A percentile compares a stretch with the other conserved stretches of the same genome.
phyloP scores from a whole-genome alignment of 306 rosid species.

The Alnus rubra region DNA sequence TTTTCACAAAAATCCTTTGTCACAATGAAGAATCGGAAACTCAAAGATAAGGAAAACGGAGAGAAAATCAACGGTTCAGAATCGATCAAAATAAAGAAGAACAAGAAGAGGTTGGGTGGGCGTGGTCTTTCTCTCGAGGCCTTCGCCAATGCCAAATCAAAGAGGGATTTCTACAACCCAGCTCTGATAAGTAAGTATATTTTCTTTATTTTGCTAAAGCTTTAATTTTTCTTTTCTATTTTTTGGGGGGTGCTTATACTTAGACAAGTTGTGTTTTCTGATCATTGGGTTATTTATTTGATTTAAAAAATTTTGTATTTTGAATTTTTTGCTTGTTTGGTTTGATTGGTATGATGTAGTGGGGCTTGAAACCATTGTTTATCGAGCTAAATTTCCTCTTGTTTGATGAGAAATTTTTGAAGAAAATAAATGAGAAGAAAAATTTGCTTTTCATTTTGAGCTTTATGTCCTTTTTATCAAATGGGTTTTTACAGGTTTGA shows the following conservation, averaged over 20 bases:
- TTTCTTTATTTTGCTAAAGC: neutral
- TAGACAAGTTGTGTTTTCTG: neutral
- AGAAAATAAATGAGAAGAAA: neutral
- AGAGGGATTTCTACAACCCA: constrained; percentile 61
- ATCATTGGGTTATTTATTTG: neutral
- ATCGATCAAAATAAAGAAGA: constrained; percentile 32
- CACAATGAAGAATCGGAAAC: constrained; percentile 45
- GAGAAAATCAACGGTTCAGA: constrained; percentile 23
- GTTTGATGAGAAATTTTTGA: neutral
- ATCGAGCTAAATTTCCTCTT: neutral
- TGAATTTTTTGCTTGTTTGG: neutral
- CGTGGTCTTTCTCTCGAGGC: constrained; percentile 63
- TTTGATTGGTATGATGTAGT: neutral
- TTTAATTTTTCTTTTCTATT: neutral
- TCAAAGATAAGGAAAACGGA: constrained; percentile 26
- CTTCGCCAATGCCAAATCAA: constrained; percentile 64
- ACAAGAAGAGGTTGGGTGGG: constrained; percentile 55
- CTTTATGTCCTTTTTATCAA: neutral
- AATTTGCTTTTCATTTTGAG: neutral
- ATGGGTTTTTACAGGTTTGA: neutral
- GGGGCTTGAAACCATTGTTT: neutral
- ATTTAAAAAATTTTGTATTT: neutral
- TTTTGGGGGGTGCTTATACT: neutral
- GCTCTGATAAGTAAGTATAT: constrained; percentile 63
- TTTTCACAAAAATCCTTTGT: neutral